These are phyloP conservation scores for Ensete glaucum DNA, from an alignment of 176 grass and related monocot genomes.

Conservation along the genomic window DNA sequence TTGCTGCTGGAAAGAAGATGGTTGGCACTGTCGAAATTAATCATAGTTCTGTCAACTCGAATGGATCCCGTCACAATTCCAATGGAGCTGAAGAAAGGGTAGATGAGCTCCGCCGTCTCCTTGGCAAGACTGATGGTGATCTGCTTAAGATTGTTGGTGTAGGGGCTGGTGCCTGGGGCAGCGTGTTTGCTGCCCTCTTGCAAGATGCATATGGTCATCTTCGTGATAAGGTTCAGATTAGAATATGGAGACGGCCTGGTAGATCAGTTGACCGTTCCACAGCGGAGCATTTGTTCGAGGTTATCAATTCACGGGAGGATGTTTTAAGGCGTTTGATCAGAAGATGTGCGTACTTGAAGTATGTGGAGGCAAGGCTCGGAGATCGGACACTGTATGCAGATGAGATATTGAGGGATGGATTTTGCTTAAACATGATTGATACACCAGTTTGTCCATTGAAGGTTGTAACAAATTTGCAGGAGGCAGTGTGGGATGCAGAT, in stretches of 20 bases:
- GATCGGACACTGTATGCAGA: slow-evolving; percentile 77
- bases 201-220: slow-evolving; percentile 85
- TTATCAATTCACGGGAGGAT: slow-evolving; percentile 95
- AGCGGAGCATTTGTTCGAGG: slow-evolving; percentile 75
- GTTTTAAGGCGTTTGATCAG: slow-evolving; percentile 78
- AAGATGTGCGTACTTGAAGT: slow-evolving; percentile 87
- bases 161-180: slow-evolving; percentile 91
- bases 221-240: slow-evolving; percentile 88
- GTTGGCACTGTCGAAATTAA: slow-evolving; percentile 43
- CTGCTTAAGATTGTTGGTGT: slow-evolving; percentile 94
- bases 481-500: slow-evolving; percentile 96
- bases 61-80: slow-evolving; percentile 36
- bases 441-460: slow-evolving; percentile 87
- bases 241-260: slow-evolving; percentile 76
- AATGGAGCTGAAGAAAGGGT: slow-evolving; percentile 64
- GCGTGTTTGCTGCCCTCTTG: slow-evolving; percentile 79
- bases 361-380: slow-evolving; percentile 84
- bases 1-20: slow-evolving; percentile 33
- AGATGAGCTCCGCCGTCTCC: slow-evolving; percentile 63
- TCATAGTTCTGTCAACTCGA: slow-evolving; percentile 23
- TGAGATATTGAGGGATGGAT: slow-evolving; percentile 78
- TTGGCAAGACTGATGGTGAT: slow-evolving; percentile 78
- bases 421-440: slow-evolving; percentile 92
- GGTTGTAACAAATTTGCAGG: slow-evolving; percentile 94
- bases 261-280: slow-evolving; percentile 57